Evolutionary conservation across 345 rosid genomes (phyloP).

Genomic region (Melaleuca alternifolia): DNA sequence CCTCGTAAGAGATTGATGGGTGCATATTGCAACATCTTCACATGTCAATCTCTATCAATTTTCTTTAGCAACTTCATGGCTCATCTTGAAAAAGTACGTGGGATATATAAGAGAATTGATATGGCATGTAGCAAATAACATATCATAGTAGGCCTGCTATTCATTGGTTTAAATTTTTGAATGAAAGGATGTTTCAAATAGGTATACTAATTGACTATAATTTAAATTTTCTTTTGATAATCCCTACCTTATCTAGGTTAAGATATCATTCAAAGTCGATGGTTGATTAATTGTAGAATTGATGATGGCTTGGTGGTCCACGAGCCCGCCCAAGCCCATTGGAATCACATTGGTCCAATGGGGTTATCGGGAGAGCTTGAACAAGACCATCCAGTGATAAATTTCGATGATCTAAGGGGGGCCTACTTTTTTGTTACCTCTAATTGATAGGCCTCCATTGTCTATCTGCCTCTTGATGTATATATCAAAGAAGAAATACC

Average conservation of each 20-base stretch:
- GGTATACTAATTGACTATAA: background rate
- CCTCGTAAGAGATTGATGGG: background rate
- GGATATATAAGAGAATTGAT: background rate
- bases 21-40: background rate
- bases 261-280: background rate
- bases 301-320: background rate
- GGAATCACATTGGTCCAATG: background rate
- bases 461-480: background rate
- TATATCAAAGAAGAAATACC: background rate
- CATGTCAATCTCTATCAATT: background rate
- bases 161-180: background rate
- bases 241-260: background rate
- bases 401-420: too few species aligned
- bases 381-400: background rate
- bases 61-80: background rate
- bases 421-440: background rate
- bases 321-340: background rate
- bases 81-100: accelerated
- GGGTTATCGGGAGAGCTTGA: background rate
- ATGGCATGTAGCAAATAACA: background rate
- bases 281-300: background rate
- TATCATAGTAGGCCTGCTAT: background rate
- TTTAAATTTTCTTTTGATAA: background rate
- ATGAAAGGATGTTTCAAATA: background rate
- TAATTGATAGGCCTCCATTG: background rate